phyloP scores from a whole-genome alignment of 768 basidiomycete species.

The Calocybe cyanea region DNA sequence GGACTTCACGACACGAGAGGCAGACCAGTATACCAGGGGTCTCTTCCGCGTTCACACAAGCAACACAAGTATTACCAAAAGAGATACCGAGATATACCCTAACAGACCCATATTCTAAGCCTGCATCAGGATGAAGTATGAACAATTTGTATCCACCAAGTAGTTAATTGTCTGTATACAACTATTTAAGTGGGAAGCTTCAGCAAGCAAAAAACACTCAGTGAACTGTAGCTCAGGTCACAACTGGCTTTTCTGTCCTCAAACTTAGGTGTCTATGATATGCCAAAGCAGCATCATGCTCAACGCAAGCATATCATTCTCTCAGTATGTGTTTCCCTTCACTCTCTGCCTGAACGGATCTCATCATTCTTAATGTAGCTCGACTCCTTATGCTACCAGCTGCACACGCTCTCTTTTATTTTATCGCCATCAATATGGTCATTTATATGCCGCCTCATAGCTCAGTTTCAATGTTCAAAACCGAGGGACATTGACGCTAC shows the following conservation, averaged over 20 bases:
- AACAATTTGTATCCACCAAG: too few species aligned
- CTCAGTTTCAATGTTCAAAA: slow-evolving; percentile 63
- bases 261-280: slow-evolving; percentile 34
- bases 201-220: too few species aligned
- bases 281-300: slow-evolving; percentile 60
- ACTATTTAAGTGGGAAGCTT: too few species aligned
- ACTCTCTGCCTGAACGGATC: background rate
- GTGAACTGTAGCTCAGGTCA: too few species aligned
- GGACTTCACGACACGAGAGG: slow-evolving; percentile 8
- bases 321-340: slow-evolving; percentile 44
- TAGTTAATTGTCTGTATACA: too few species aligned
- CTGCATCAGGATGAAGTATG: background rate
- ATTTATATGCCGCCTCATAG: slow-evolving; percentile 48
- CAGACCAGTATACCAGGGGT: slow-evolving; percentile 9
- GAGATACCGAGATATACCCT: slow-evolving; percentile 18
- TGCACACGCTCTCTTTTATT: slow-evolving; percentile 75
- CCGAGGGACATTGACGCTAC: slow-evolving; percentile 63
- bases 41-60: slow-evolving; percentile 5
- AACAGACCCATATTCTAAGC: slow-evolving; percentile 1
- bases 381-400: slow-evolving; percentile 66
- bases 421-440: slow-evolving; percentile 64
- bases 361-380: slow-evolving; percentile 40
- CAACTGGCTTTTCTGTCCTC: too few species aligned
- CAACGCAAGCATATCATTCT: slow-evolving; percentile 69
- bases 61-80: slow-evolving; percentile 6